Evolutionary conservation across 2,329 filamentous ascomycete species (phyloP), one percentile per base, ranked within the genome.

Genomic region (Huntiella moniliformis): DNA sequence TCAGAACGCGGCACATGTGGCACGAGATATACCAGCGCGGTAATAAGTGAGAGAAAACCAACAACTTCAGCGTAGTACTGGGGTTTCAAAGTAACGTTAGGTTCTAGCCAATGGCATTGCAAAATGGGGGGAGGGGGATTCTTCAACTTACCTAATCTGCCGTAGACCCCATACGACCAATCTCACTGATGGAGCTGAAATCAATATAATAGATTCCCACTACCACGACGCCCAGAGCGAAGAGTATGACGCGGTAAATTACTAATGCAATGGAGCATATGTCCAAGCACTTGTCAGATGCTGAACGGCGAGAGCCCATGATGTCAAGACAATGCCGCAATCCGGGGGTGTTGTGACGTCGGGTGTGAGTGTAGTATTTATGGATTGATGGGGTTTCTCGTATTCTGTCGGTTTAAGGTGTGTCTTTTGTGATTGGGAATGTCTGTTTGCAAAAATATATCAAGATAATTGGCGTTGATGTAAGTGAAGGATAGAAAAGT

Each of bases 1-100:
- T 45, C 43, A 18, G 41, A 44, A 8, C 42, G 37, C 15, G 42
- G 42, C 13, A 48, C 42, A 16, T 48, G 41, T 13, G 46, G 46
- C 16, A 48, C 45, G n/a, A 48, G 46, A 45, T 48, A 48, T 16
- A 48, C 36, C 32, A 48, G 36, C 28, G 46, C 42, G 35, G 46
- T 48, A 16, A 48, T 37, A 35, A 42, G 35, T 6, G 42, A 45
- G 7, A 48, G 42, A 11, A 42, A 42, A 18, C 41, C 46, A 8
- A 48, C 46, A 13, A 40, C 32, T 38, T 48, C 46, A 31, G 46
- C 46, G 28, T 44, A 48, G 36, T 44, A 35, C 46, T 48, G 35
- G 16, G 43, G 31, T 17, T 28, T 15, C 12, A 2, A 17, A 31
- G n/a, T 17, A 17, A 44, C 12, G 4, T 22, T 15, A 35, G 17